Evolutionary conservation across 768 basidiomycete genomes (phyloP), one percentile per base, ranked within the genome.

Genomic region (Boletus subcaerulescens): DNA sequence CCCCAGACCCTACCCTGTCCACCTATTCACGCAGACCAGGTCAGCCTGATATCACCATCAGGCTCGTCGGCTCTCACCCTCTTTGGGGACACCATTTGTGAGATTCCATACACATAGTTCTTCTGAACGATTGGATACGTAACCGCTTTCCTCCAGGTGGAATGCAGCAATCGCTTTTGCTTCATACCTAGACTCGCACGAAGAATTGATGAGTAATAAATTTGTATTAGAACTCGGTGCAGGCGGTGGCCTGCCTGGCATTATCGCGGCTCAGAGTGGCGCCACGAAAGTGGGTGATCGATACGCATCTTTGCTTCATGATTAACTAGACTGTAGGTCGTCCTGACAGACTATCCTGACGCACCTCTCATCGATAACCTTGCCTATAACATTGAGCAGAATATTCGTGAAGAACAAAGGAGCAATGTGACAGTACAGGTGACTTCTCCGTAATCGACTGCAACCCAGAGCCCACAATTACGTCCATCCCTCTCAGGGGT

Each of bases 301-400:
- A 20, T 15, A 5, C 20, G 12, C 4, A 1, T 36, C 39, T 14
- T 48, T 5, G 12, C 12, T 20, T 31, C 35, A 32, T 40, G 13
- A 38, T 42, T 18, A 14, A 42, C 32, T 22, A n/a, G 29, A 17
- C 15, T 17, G 22, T 60, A 92, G 90, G 85, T 87, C 3, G 81
- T 97, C 3, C 71, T 94, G 45, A 97, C 97, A 0, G 97, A 99
- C 70, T 98, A 98, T 67, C 96, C 96, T 0, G 96, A 98, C 58
- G 62, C 74, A 2, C 67, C 76, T 12, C 79, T 98, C 29, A 69
- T 98, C 24, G 76, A 86, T 3, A 98, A 98, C 67, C 77, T 98
- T 31, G 64, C 70, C 5, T 67, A 79, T 48, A 98, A 98, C 64
- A 80, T 91, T 0, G 64, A 72, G 4, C 58, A 65, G 14, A 97